Conservation (phyloP, 805 yeast species). For the Pichia phayaonensis region DNA sequence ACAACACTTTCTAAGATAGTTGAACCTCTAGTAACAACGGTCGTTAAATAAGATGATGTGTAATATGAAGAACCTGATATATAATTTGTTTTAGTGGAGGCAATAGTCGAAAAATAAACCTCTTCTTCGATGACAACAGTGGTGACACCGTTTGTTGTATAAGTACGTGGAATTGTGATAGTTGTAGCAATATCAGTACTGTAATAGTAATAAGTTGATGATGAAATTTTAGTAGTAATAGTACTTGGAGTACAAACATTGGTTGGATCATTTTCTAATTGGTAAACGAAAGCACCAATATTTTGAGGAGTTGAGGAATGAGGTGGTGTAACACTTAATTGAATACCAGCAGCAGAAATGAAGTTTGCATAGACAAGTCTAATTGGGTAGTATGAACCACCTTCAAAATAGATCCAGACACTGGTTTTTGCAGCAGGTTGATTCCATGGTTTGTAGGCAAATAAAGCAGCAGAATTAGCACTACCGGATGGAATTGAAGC, state of each 20-base stretch:
- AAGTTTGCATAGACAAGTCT: slow-evolving; percentile 5
- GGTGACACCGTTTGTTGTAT: neutral
- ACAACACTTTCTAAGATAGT: slow-evolving; percentile 1
- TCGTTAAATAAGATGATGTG: neutral
- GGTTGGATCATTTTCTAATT: neutral
- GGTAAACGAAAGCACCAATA: neutral
- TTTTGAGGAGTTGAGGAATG: neutral
- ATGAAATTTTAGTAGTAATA: neutral
- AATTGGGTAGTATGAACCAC: slow-evolving; percentile 6
- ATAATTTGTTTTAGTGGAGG: neutral
- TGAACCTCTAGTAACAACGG: neutral
- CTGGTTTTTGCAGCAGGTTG: neutral
- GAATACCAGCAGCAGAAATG: neutral
- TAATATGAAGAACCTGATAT: neutral
- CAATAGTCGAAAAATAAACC: neutral
- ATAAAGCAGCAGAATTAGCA: neutral
- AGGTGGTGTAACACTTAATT: slow-evolving; percentile 1
- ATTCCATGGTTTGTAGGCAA: neutral
- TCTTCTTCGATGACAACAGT: neutral
- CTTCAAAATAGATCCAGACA: slow-evolving; percentile 4
- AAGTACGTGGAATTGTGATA: neutral
- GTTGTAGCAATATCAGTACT: neutral
- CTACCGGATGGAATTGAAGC: neutral
- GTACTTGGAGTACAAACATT: neutral
- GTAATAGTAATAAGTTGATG: neutral